These are phyloP conservation scores for Marasmius oreades DNA, from an alignment of 1,284 basidiomycete species.

Conservation along the genomic window DNA sequence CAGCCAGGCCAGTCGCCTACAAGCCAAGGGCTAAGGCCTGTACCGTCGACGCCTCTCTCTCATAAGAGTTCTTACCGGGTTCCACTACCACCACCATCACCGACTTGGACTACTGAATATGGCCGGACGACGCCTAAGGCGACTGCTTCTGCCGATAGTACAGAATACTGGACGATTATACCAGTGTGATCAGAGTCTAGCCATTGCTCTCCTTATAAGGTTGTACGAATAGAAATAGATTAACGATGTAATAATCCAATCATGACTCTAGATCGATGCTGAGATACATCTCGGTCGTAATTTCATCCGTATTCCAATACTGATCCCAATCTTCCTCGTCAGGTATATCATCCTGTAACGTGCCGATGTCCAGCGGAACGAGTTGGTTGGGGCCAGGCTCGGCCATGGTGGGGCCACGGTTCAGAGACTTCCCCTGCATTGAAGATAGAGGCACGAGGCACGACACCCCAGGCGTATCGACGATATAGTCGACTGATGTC, in stretches of 20 bases:
- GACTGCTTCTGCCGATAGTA: not conserved
- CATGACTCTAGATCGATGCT: constrained; percentile 21
- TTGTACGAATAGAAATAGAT: not conserved
- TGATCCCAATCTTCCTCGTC: constrained; percentile 41
- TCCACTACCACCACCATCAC: not conserved
- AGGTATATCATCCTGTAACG: constrained; percentile 20
- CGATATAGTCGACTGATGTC: constrained; percentile 67
- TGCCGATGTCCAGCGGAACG: constrained; percentile 37
- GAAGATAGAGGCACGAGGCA: constrained; percentile 22
- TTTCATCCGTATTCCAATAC: constrained; percentile 38
- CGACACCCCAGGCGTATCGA: constrained; percentile 58
- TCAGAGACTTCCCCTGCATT: too few species aligned
- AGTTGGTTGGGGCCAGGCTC: constrained; percentile 20
- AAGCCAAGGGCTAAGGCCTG: not conserved
- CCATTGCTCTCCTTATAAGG: not conserved
- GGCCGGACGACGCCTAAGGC: not conserved
- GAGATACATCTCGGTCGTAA: constrained; percentile 30
- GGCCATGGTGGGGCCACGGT: too few species aligned
- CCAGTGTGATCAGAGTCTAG: not conserved
- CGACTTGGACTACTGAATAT: not conserved
- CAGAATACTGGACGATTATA: not conserved
- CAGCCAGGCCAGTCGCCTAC: not conserved
- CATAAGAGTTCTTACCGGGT: not conserved
- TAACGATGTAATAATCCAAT: not conserved
- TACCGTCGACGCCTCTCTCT: not conserved